A percentile compares a stretch with the other conserved stretches of the same genome.
phyloP scores from a whole-genome alignment of 306 rosid species.

The Prunus dulcis region DNA sequence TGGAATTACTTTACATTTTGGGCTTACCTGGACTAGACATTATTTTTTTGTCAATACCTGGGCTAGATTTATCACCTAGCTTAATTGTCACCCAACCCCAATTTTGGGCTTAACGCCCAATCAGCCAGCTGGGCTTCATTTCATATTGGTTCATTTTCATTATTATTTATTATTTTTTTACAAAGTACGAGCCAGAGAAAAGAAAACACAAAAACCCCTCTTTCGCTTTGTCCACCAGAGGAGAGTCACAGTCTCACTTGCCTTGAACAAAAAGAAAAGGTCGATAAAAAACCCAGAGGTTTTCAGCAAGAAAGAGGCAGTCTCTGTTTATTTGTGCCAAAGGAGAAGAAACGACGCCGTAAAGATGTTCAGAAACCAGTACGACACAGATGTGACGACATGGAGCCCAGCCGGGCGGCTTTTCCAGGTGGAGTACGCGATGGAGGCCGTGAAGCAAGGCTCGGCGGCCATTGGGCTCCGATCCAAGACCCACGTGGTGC shows the following conservation, averaged over 20 bases:
- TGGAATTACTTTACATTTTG: neutral
- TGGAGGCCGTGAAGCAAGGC: conserved; percentile 98
- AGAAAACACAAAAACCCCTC: neutral
- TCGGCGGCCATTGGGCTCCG: conserved; percentile 98
- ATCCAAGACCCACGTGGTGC: conserved; percentile 85
- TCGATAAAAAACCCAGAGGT: neutral
- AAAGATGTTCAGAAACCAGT: conserved; percentile 78
- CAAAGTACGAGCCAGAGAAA: neutral
- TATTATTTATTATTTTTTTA: too few relatives aligned
- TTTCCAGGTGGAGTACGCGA: conserved; percentile 96
- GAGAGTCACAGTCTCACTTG: neutral
- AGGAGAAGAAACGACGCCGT: conserved; percentile 11
- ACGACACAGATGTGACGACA: conserved; percentile 93
- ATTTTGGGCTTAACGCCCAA: neutral
- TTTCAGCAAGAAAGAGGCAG: neutral
- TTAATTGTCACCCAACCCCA: neutral
- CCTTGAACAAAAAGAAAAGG: conserved; percentile 39
- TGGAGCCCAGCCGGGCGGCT: conserved; percentile 92
- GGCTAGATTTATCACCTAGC: neutral
- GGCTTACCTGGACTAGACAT: neutral
- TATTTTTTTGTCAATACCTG: neutral
- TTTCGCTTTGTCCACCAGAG: neutral
- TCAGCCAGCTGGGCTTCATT: neutral
- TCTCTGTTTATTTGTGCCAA: neutral
- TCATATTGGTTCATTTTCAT: neutral